Percentiles rank a stretch among this genome's conserved stretches.
phyloP scores from a whole-genome alignment of 306 rosid species.

The Begonia peltatifolia region DNA sequence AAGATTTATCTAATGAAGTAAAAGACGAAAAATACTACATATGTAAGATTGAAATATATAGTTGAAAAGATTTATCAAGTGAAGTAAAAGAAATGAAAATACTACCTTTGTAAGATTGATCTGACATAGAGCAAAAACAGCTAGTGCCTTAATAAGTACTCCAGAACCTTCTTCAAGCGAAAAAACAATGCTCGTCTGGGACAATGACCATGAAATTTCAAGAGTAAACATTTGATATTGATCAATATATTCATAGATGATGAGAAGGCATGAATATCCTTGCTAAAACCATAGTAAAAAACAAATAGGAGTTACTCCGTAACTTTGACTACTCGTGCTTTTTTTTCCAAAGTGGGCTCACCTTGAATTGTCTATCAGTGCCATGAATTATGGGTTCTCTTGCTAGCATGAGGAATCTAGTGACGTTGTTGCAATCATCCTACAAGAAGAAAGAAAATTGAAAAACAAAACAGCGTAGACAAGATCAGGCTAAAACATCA shows the following conservation, averaged over 20 bases:
- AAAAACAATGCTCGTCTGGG: conserved; percentile 91
- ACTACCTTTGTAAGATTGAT: conserved; percentile 81
- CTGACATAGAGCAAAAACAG: conserved; percentile 87
- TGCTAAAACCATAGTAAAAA: no score
- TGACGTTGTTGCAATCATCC: conserved; percentile 86
- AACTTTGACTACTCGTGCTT: no score
- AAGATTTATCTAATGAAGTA: conserved; percentile 1
- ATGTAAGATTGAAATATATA: no score
- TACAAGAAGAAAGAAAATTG: conserved; percentile 18
- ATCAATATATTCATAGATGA: no score
- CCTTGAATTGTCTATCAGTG: conserved; percentile 84
- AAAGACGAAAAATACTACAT: no score
- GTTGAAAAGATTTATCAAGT: conserved; percentile 2
- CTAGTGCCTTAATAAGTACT: conserved; percentile 90
- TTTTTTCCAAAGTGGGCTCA: conserved; percentile 4
- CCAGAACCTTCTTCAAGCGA: conserved; percentile 97
- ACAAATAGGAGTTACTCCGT: no score
- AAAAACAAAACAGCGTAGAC: conserved; percentile 8
- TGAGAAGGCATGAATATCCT: no score
- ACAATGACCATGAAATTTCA: conserved; percentile 6
- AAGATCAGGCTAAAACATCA: no score
- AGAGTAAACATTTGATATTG: no score
- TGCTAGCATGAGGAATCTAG: conserved; percentile 83
- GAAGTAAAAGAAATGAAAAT: no score
- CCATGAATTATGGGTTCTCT: conserved; percentile 97